These are phyloP conservation scores for Knoxia roxburghii DNA, from an alignment of 257 asterid species.

Conservation along the genomic window DNA sequence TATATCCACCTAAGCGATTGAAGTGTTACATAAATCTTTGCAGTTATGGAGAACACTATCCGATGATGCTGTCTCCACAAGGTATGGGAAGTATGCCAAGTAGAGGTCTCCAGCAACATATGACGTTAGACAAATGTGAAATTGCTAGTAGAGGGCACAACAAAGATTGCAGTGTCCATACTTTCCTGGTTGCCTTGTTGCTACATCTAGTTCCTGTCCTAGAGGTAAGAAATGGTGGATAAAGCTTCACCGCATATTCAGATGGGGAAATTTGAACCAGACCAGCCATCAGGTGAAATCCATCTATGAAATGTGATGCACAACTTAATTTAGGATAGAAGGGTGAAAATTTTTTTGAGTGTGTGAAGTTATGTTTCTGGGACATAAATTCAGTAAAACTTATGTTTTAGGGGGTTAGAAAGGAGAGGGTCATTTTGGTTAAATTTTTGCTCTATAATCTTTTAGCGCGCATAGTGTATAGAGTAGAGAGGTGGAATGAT, in stretches of 20 bases:
- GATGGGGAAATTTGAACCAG: background rate
- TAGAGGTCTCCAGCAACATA: constrained; percentile 11
- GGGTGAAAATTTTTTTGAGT: background rate
- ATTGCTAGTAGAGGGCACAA: background rate
- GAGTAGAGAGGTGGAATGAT: background rate
- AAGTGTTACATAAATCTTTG: constrained; percentile 6
- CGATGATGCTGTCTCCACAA: constrained; percentile 44
- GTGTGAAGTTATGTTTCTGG: too few species aligned
- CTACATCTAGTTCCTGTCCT: background rate
- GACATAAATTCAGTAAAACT: background rate
- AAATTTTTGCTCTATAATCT: background rate
- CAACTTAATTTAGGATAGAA: background rate
- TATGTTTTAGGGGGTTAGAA: background rate
- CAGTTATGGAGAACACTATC: constrained; percentile 66
- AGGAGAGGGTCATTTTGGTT: background rate
- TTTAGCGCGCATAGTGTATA: background rate
- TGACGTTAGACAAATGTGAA: background rate
- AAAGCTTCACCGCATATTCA: background rate
- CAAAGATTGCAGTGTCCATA: background rate
- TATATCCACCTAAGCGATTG: background rate
- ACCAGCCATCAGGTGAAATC: background rate
- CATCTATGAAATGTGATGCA: background rate
- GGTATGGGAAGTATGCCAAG: constrained; percentile 30
- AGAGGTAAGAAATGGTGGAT: background rate
- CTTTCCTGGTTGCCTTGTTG: background rate